These are phyloP conservation scores for Kwoniella botswanensis DNA, from an alignment of 768 basidiomycete genomes.

Conservation along the genomic window DNA sequence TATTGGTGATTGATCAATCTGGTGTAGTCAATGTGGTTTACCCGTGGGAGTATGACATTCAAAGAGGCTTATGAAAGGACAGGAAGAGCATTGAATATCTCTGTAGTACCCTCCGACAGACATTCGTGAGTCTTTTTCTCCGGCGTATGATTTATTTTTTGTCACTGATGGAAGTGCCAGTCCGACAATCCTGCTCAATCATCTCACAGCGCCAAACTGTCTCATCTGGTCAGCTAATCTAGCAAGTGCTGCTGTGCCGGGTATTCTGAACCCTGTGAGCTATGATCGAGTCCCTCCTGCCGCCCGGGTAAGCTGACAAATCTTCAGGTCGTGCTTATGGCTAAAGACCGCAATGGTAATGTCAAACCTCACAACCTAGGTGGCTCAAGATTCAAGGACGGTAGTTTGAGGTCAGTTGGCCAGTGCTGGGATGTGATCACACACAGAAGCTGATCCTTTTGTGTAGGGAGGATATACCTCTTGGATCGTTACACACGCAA, in stretches of 20 bases:
- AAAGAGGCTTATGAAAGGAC: conserved; percentile 91
- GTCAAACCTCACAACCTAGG: conserved; percentile 94
- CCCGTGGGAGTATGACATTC: conserved; percentile 91
- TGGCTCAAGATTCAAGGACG: conserved; percentile 84
- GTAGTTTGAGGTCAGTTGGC: conserved; percentile 72
- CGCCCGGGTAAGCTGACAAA: too few relatives aligned
- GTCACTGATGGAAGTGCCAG: conserved; percentile 60
- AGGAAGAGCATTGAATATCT: conserved; percentile 90
- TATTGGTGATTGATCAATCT: not conserved
- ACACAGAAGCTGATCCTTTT: conserved; percentile 29
- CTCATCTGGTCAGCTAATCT: conserved; percentile 64
- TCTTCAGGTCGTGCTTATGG: conserved; percentile 75
- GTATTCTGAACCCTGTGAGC: conserved; percentile 81
- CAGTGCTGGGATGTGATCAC: not conserved
- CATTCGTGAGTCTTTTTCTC: conserved; percentile 69
- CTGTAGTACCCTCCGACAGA: conserved; percentile 85
- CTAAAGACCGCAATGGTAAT: conserved; percentile 78
- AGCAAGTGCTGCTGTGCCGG: conserved; percentile 92
- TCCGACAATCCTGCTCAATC: conserved; percentile 93
- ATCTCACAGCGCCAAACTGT: conserved; percentile 86
- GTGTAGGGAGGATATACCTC: conserved; percentile 84
- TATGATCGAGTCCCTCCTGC: too few relatives aligned
- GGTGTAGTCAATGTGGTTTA: conserved; percentile 80
- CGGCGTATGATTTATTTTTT: not conserved
- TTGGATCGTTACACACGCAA: conserved; percentile 68